Evolutionary conservation across 2,329 filamentous ascomycete genomes (phyloP), one percentile per base, ranked within the genome.

Genomic region (Pseudogymnoascus sp.): DNA sequence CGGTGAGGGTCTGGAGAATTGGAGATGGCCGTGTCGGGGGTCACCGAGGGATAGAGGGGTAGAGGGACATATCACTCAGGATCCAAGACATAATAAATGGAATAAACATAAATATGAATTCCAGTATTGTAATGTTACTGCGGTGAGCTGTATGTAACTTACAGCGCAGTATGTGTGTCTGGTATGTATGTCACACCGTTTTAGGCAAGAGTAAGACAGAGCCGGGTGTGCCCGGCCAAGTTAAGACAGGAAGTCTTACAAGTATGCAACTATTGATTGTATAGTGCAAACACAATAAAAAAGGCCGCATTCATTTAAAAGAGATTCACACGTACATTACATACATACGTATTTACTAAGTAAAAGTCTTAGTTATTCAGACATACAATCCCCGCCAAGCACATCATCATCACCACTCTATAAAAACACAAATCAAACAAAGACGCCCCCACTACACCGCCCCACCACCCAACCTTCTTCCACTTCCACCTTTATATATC

Each of bases 391-490:
- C 45, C 45, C 45, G 48, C 48, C n/a, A 54, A 54, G 48, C 48
- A 54, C 48, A 54, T 54, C 48, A 54, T 54, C 48, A 54, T 31
- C 48, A 54, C n/a, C 48, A 54, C 25, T 54, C 48, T 54, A 54
- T 31, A 54, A 54, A 25, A 54, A 54, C 48, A 54, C 48, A 54
- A 54, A 54, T 54, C 48, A 54, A 31, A 31, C 48, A 54, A 25
- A 31, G 48, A 31, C 48, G 19, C n/a, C 48, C 48, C 48, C 48
- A 54, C 48, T 19, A 54, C 23, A 19, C 48, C 25, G 48, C 48
- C 48, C 48, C 48, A 54, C 48, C n/a, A 54, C 48, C 25, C 48
- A 11, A 54, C 25, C 48, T 31, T 54, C 25, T 19, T 13, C n/a
- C 23, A 6, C 25, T 31, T 31, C 16, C 4, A 54, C 25, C 25